Conservation (phyloP, 2,329 filamentous ascomycete genomes). For the Ophiocordyceps camponoti-rufipedis region DNA sequence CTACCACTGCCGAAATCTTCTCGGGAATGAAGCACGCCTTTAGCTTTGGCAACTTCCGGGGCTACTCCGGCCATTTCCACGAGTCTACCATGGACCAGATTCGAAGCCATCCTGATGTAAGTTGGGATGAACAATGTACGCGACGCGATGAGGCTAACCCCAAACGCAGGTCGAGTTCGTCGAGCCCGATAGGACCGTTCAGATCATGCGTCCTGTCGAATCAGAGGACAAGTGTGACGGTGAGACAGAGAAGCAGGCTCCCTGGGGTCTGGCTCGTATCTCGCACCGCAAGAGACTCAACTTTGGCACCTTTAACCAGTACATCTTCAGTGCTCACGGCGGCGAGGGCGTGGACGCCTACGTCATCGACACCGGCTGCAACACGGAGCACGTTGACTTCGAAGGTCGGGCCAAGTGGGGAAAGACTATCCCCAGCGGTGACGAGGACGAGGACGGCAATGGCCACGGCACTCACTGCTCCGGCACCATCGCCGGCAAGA, state of each 20-base stretch:
- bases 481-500: slow-evolving; percentile 91
- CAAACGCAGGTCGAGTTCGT: slow-evolving; percentile 70
- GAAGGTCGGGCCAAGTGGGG: slow-evolving; percentile 92
- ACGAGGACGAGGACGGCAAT: slow-evolving; percentile 85
- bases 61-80: slow-evolving; percentile 93
- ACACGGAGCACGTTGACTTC: slow-evolving; percentile 86
- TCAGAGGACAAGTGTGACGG: slow-evolving; percentile 25
- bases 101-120: slow-evolving; percentile 88
- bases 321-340: slow-evolving; percentile 75
- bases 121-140: slow-evolving; percentile 21
- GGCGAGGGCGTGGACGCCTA: slow-evolving; percentile 98
- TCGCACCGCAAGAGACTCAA: slow-evolving; percentile 77
- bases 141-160: neutral
- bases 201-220: slow-evolving; percentile 44
- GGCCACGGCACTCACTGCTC: slow-evolving; percentile 99
- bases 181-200: slow-evolving; percentile 85
- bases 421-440: slow-evolving; percentile 77
- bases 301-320: slow-evolving; percentile 96
- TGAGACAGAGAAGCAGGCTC: slow-evolving; percentile 73
- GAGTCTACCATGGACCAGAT: slow-evolving; percentile 85
- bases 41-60: slow-evolving; percentile 75
- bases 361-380: slow-evolving; percentile 95
- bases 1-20: slow-evolving; percentile 52
- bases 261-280: slow-evolving; percentile 97
- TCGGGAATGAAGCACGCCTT: slow-evolving; percentile 89